Percentiles rank a stretch among this genome's conserved stretches.
Evolutionary conservation across 306 rosid genomes (phyloP).

Genomic region (Begonia fuchsioides): DNA sequence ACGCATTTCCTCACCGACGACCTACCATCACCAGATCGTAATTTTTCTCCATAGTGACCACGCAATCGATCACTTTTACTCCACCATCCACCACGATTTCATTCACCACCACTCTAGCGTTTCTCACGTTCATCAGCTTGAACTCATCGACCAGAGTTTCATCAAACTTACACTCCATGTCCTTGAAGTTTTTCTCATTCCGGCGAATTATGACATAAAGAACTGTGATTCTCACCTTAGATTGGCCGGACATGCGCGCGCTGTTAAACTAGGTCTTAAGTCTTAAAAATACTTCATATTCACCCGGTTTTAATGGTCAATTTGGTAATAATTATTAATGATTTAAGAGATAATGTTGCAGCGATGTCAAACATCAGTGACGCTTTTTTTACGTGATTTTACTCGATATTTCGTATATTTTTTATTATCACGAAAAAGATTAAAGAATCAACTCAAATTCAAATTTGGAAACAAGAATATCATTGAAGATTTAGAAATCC

Average conservation of each 20-base stretch:
- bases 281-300: too few relatives aligned
- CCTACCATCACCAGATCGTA: constrained; percentile 41
- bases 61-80: constrained; percentile 9
- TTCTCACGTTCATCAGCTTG: too few relatives aligned
- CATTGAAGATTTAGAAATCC: too few relatives aligned
- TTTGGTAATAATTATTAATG: too few relatives aligned
- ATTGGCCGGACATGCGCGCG: background rate
- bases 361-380: too few relatives aligned
- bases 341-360: too few relatives aligned
- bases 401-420: too few relatives aligned
- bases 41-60: background rate
- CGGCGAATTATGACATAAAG: background rate
- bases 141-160: constrained; percentile 30
- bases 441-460: too few relatives aligned
- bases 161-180: constrained; percentile 13
- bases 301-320: too few relatives aligned
- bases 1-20: constrained; percentile 2
- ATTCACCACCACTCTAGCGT: constrained; percentile 1
- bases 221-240: background rate
- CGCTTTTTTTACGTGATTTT: too few relatives aligned
- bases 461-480: too few relatives aligned
- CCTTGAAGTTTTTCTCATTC: background rate
- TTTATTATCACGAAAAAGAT: too few relatives aligned
- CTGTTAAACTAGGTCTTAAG: background rate
- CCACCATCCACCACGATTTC: constrained; percentile 26